phyloP scores from a whole-genome alignment of 83 land plant species.

The Thuja plicata region DNA sequence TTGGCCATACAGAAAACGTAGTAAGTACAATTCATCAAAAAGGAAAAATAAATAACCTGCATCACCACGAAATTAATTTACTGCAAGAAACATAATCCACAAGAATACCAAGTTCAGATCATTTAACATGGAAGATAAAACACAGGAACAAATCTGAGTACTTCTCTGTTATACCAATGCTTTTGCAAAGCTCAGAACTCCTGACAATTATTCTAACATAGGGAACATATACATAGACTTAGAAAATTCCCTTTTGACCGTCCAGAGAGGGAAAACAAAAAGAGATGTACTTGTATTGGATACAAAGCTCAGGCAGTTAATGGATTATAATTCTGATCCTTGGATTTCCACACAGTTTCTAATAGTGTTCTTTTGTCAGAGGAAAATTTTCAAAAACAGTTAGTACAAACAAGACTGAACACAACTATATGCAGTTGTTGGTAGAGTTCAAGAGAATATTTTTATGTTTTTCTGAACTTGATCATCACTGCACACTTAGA shows the following conservation, averaged over 20 bases:
- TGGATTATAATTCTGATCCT: background rate
- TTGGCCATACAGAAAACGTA: background rate
- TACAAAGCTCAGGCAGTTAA: slow-evolving; percentile 4
- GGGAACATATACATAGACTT: slow-evolving; percentile 10
- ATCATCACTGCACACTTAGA: slow-evolving; percentile 11
- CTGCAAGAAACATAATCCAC: background rate
- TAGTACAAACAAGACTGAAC: background rate
- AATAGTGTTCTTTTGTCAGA: slow-evolving; percentile 1
- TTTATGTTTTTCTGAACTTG: background rate
- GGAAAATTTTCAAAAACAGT: no score
- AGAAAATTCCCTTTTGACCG: background rate
- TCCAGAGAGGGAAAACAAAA: slow-evolving; percentile 3
- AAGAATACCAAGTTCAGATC: slow-evolving; percentile 3
- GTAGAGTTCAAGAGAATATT: background rate
- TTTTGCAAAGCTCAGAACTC: background rate
- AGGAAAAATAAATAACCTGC: background rate
- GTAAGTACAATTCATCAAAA: background rate
- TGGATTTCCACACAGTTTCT: background rate
- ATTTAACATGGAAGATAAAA: background rate
- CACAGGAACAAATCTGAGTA: slow-evolving; percentile 2
- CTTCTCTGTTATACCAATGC: slow-evolving; percentile 5
- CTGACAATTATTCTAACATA: background rate
- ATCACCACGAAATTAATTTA: background rate
- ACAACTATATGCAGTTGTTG: background rate
- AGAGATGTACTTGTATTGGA: slow-evolving; percentile 3